Base-by-base conservation (phyloP, 2,329 filamentous ascomycete species). In the Arthrobotrys megalospora region DNA sequence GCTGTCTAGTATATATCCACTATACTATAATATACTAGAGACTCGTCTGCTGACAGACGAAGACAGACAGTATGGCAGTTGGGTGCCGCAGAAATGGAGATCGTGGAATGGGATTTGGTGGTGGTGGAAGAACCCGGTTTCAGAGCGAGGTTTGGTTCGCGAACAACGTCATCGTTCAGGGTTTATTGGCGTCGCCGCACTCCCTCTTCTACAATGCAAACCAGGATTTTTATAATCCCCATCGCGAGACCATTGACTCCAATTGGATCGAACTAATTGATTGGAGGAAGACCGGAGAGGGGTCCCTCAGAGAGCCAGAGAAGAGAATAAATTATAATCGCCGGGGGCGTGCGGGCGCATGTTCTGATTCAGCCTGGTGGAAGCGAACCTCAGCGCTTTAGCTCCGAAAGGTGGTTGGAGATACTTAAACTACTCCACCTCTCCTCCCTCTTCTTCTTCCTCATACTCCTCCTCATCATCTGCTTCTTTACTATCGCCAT, bases 131-230 rank as follows among this genome's bases (percentile, higher is more conserved):
- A n/a, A n/a, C 12, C 11, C 16, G 45, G n/a, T 63, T 55, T 55
- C n/a, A n/a, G n/a, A n/a, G n/a, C n/a, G n/a, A n/a, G n/a, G n/a
- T n/a, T n/a, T n/a, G n/a, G 67, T 47, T 64, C 38, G 58, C 50
- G 52, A 52, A 48, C 69, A 75, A 67, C 70, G 70, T 75, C 70
- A 75, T 75, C 63, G 65, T 24, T 21, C 16, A 62, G 38, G 60
- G 32, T 48, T 50, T 62, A 41, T 38, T 32, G 21, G 34, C 66
- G 67, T 53, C 67, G 67, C 67, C 24, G 24, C 24, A 28, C 24
- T 28, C 24, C 2, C 24, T 2, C 24, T 28, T 28, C 24, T 28
- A 70, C 67, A 21, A 34, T 24, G 21, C 16, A 38, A 58, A 38
- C 52, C 52, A 41, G 52, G 52, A 41, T 58, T 58, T 38, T 16